phyloP scores from a whole-genome alignment of 2,329 filamentous ascomycete species.

The Fusarium chlamydosporum region DNA sequence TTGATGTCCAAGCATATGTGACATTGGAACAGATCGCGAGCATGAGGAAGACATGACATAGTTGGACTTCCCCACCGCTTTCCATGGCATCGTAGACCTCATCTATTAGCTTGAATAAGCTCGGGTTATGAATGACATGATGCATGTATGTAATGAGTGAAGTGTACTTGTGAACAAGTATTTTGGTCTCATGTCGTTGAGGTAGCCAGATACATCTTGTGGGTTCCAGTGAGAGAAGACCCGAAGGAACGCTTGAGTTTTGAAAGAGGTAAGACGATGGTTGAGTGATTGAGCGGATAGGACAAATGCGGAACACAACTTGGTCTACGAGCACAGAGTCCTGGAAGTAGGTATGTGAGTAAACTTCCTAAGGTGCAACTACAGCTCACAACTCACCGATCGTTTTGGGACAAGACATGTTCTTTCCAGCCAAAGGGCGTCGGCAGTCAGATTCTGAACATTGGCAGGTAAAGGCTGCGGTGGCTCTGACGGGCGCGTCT shows the following conservation, averaged over 20 bases:
- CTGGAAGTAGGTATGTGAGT: constrained; percentile 35
- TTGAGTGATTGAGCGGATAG: constrained; percentile 53
- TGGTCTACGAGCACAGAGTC: constrained; percentile 52
- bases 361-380: not conserved
- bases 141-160: constrained; percentile 53
- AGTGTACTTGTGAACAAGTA: constrained; percentile 52
- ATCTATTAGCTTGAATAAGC: constrained; percentile 50
- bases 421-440: constrained; percentile 55
- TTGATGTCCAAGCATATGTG: constrained; percentile 53
- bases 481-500: constrained; percentile 11
- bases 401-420: constrained; percentile 52
- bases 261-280: constrained; percentile 55
- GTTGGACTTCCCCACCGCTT: constrained; percentile 39
- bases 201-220: constrained; percentile 56
- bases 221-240: constrained; percentile 48
- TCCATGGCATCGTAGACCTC: constrained; percentile 52
- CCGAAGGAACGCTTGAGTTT: constrained; percentile 42
- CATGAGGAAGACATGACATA: constrained; percentile 50
- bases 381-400: constrained; percentile 46
- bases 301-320: constrained; percentile 54
- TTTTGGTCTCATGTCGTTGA: constrained; percentile 51
- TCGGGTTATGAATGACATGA: constrained; percentile 53
- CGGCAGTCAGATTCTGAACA: constrained; percentile 54
- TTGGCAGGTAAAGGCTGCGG: constrained; percentile 48
- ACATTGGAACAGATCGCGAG: constrained; percentile 52